These are phyloP conservation scores for Crassisporium funariophilum DNA, from an alignment of 768 basidiomycete genomes.

Conservation along the genomic window DNA sequence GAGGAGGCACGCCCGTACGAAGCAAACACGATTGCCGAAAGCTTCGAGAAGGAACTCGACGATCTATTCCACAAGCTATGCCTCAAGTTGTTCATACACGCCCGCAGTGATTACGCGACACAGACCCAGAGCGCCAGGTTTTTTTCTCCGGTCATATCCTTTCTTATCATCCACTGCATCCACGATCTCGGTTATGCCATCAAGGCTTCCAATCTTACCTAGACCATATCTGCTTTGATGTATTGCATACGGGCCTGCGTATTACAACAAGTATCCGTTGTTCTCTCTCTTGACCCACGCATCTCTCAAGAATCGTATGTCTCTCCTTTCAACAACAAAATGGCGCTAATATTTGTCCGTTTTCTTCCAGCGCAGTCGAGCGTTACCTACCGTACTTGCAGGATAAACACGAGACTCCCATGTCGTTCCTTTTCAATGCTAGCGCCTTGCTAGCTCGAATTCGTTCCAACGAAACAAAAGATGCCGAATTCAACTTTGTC, in stretches of 20 bases:
- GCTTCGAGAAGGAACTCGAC: too few species aligned
- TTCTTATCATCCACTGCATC: background rate
- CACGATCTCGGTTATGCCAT: background rate
- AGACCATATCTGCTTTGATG: slow-evolving; percentile 1
- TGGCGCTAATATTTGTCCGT: too few species aligned
- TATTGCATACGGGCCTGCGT: background rate
- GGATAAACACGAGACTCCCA: slow-evolving; percentile 2
- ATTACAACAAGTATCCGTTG: too few species aligned
- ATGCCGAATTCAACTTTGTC: background rate
- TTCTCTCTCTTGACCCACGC: background rate
- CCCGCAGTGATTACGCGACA: background rate
- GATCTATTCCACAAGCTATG: background rate
- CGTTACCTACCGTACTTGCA: background rate
- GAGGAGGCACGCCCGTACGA: too few species aligned
- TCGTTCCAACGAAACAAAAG: slow-evolving; percentile 2
- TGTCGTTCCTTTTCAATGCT: slow-evolving; percentile 4
- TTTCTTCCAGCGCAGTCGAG: background rate
- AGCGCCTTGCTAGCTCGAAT: background rate
- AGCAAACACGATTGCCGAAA: too few species aligned
- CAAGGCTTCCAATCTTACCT: background rate
- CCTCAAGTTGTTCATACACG: background rate
- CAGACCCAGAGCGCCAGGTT: background rate
- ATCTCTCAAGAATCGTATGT: background rate
- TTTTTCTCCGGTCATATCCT: slow-evolving; percentile 4
- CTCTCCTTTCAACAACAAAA: background rate